Conservation (phyloP, 441 rosid genomes). For the Syzygium malaccense region DNA sequence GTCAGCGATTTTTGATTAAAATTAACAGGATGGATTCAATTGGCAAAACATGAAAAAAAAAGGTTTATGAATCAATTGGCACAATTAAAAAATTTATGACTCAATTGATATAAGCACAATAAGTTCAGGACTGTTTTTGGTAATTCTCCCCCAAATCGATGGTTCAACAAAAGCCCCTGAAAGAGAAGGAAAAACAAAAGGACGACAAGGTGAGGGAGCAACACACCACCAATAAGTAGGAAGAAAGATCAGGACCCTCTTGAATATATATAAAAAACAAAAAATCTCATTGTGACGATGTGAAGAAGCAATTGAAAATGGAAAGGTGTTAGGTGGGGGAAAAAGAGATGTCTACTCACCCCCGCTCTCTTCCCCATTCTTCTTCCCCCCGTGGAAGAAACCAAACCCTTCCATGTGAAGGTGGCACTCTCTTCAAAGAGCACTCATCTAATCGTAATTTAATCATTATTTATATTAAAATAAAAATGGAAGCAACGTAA, state of each 20-base stretch:
- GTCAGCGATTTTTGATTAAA: no score
- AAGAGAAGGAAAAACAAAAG: background rate
- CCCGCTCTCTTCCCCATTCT: background rate
- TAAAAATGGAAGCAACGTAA: background rate
- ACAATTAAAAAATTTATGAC: no score
- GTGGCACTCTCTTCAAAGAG: background rate
- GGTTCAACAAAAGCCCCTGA: background rate
- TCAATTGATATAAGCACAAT: no score
- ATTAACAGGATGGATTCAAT: no score
- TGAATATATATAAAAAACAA: background rate
- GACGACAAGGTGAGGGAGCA: background rate
- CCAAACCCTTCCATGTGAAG: background rate
- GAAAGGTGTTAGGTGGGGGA: background rate
- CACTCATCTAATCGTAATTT: background rate
- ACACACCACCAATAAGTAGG: background rate
- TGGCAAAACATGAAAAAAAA: no score
- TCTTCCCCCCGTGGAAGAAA: background rate
- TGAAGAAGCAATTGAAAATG: background rate
- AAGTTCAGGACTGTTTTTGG: no score
- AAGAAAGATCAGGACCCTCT: background rate
- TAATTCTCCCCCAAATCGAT: background rate
- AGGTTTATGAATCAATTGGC: no score
- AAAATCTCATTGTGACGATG: background rate
- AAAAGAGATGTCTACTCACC: background rate
- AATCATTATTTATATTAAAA: background rate